Evolutionary conservation across 257 asterid genomes (phyloP).

Genomic region (Perilla frutescens): DNA sequence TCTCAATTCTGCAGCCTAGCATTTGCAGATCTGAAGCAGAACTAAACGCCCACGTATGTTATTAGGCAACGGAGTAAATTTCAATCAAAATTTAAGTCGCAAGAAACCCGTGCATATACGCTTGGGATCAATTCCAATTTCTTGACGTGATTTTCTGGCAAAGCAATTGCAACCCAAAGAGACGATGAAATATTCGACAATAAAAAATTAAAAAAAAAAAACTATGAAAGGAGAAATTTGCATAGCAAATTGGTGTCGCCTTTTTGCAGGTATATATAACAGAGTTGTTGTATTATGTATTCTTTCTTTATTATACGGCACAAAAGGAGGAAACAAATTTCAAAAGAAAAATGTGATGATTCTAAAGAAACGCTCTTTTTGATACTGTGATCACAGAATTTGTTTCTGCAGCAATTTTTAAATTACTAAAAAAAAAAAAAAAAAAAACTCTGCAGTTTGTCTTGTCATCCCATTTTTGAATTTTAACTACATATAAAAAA

Average conservation of each 20-base stretch:
- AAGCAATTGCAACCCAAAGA: conserved; percentile 31
- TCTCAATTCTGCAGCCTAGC: conserved; percentile 37
- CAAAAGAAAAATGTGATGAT: conserved; percentile 4
- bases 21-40: conserved; percentile 75
- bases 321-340: conserved; percentile 13
- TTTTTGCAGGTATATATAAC: conserved; percentile 33
- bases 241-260: conserved; percentile 38
- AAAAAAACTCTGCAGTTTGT: neutral
- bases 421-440: neutral
- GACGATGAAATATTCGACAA: neutral
- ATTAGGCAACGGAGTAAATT: neutral
- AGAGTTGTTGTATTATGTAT: conserved; percentile 13
- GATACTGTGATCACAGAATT: conserved; percentile 29
- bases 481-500: neutral
- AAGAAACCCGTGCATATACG: conserved; percentile 24
- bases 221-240: neutral
- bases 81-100: conserved; percentile 43
- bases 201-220: too few relatives aligned
- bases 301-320: conserved; percentile 42
- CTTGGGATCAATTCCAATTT: conserved; percentile 40
- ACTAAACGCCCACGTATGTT: conserved; percentile 35
- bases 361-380: conserved; percentile 20
- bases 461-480: conserved; percentile 22
- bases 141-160: conserved; percentile 44
- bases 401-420: conserved; percentile 26